These are phyloP conservation scores for Trichophaea hybrida DNA, from an alignment of 2,329 filamentous ascomycete species.

Conservation along the genomic window DNA sequence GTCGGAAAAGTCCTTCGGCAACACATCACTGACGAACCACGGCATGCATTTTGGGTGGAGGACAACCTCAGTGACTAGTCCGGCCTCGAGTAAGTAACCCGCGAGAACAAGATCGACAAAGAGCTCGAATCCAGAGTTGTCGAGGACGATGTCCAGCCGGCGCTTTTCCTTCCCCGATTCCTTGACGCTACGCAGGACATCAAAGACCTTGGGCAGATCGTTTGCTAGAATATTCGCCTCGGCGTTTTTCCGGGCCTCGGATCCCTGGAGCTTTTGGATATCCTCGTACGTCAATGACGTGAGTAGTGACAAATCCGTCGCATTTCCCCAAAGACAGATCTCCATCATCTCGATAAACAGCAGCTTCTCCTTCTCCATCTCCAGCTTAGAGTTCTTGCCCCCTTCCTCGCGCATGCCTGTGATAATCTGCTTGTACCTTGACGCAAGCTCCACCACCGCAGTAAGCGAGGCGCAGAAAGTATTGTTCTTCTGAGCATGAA, in stretches of 20 bases:
- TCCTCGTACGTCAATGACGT: conserved; percentile 87
- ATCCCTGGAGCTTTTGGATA: conserved; percentile 89
- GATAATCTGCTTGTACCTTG: conserved; percentile 62
- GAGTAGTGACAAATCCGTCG: conserved; percentile 80
- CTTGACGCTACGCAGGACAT: conserved; percentile 50
- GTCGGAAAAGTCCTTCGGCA: conserved; percentile 71
- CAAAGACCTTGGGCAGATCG: conserved; percentile 61
- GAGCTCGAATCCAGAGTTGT: conserved; percentile 94
- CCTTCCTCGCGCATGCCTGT: conserved; percentile 28
- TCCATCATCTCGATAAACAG: conserved; percentile 89
- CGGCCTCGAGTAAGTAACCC: conserved; percentile 72
- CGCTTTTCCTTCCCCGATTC: conserved; percentile 46
- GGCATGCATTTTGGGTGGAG: conserved; percentile 90
- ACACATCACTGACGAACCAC: conserved; percentile 95
- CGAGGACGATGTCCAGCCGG: conserved; percentile 83
- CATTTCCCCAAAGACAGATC: conserved; percentile 95
- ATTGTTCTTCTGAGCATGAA: conserved; percentile 73
- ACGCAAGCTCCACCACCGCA: conserved; percentile 67
- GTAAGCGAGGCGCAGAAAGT: conserved; percentile 86
- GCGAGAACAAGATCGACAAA: conserved; percentile 89
- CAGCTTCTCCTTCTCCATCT: conserved; percentile 55
- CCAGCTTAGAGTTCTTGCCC: conserved; percentile 27
- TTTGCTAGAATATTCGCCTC: conserved; percentile 90
- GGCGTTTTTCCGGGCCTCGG: conserved; percentile 66
- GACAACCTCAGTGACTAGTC: conserved; percentile 72